Base-by-base conservation (phyloP, 306 rosid species). In the Cercis canadensis region DNA sequence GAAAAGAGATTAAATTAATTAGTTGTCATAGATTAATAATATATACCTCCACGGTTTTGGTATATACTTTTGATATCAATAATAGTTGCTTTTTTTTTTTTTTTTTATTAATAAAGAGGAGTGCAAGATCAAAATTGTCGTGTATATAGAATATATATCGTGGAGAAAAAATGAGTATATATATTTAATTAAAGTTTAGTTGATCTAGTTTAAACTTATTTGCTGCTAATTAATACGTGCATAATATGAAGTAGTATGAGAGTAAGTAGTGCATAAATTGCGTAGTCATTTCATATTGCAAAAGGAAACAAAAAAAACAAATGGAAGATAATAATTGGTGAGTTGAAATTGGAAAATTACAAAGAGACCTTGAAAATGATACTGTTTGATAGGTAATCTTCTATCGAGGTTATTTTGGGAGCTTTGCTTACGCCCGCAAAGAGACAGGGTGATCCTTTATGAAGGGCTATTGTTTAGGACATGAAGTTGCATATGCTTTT, bases 401-500 rank as follows among this genome's bases (percentile, higher is more conserved):
- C 13, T 62, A 19, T 40, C 41, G 51, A 46, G 65, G 29, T 24
- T 5, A 37, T 37, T 37, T 2, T 37, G 43, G 43, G 50, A 32
- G 11, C 2, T 47, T 54, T 57, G 67, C 68, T 68, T 67, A 37
- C 67, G 12, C 33, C 61, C 71, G 74, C 73, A 69, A 59, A 57
- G 39, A 77, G 78, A 80, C 85, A 65, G 18, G 14, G 18, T 40
- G 18, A 64, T 69, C 78, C 76, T 80, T 79, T 74, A 55, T 5
- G 57, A 33, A 57, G 15, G 14, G 34, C 52, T 17, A 73, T 14
- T 9, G 12, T 71, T 49, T 37, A 33, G 32, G 77, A 41, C 12
- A 17, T 59, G 47, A 29, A 50, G 47, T 67, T 60, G 14, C 18
- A 44, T 39, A 13, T 40, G 32, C 32, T 71, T 69, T 24, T 24